Conservation (phyloP, 2,329 filamentous ascomycete species). For the Fusarium irregulare region DNA sequence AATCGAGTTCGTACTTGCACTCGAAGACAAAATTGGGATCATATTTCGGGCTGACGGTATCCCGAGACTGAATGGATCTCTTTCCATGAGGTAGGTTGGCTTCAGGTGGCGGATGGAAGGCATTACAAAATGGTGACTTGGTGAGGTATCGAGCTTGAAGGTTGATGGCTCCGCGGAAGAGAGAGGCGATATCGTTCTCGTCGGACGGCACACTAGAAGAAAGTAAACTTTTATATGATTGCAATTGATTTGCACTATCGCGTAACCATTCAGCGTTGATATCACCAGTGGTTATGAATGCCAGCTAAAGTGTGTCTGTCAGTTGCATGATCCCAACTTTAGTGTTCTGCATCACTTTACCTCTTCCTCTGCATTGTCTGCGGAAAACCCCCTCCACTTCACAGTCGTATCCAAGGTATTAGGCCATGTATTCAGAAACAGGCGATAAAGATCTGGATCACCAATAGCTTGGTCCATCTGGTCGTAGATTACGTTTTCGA, state of each 20-base stretch:
- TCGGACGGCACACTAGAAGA: slow-evolving; percentile 59
- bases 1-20: slow-evolving; percentile 97
- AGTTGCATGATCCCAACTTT: not conserved
- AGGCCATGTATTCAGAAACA: slow-evolving; percentile 79
- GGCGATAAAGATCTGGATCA: slow-evolving; percentile 78
- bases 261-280: slow-evolving; percentile 95
- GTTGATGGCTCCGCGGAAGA: slow-evolving; percentile 81
- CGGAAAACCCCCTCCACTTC: slow-evolving; percentile 72
- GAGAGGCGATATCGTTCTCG: slow-evolving; percentile 67
- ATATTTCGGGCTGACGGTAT: slow-evolving; percentile 71
- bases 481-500: slow-evolving; percentile 77
- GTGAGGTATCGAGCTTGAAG: slow-evolving; percentile 78
- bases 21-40: slow-evolving; percentile 82
- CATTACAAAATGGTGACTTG: slow-evolving; percentile 86
- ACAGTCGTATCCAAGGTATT: slow-evolving; percentile 82
- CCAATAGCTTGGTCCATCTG: slow-evolving; percentile 75
- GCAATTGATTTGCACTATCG: slow-evolving; percentile 85
- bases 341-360: slow-evolving; percentile 29
- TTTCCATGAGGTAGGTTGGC: slow-evolving; percentile 55
- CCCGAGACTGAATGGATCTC: slow-evolving; percentile 52
- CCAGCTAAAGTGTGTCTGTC: slow-evolving; percentile 61
- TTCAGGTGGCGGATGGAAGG: slow-evolving; percentile 88
- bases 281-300: slow-evolving; percentile 86
- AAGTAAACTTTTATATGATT: slow-evolving; percentile 76
- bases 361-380: slow-evolving; percentile 70